phyloP scores from a whole-genome alignment of 345 rosid species.

The Schrenkiella parvula region DNA sequence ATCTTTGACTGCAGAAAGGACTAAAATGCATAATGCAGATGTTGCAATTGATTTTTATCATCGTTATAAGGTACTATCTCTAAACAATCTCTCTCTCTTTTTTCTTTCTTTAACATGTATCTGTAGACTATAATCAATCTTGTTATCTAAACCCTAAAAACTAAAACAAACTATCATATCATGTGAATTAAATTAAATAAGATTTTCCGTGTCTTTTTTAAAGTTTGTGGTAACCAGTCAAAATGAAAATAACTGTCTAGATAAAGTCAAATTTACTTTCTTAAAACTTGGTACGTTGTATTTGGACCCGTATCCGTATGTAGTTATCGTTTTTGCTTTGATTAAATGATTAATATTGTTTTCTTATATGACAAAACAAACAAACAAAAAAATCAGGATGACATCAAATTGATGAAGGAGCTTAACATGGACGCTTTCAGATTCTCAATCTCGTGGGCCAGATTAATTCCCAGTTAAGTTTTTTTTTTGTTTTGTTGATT shows the following conservation, averaged over 20 bases:
- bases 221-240: neutral
- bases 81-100: neutral
- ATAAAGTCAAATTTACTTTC: neutral
- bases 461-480: slow-evolving; percentile 47
- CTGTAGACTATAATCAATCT: neutral
- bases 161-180: neutral
- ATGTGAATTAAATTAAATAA: neutral
- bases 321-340: slow-evolving; percentile 11
- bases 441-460: slow-evolving; percentile 55
- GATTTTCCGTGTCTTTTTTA: neutral
- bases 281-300: neutral
- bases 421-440: slow-evolving; percentile 52
- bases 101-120: neutral
- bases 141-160: neutral
- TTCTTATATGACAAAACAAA: neutral
- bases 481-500: neutral
- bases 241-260: neutral
- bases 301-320: neutral
- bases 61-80: slow-evolving; percentile 39
- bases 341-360: neutral
- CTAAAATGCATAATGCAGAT: slow-evolving; percentile 45
- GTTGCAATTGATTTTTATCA: slow-evolving; percentile 46
- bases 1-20: slow-evolving; percentile 35
- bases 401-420: slow-evolving; percentile 48
- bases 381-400: slow-evolving; percentile 31